A percentile compares a stretch with the other conserved stretches of the same genome.
Evolutionary conservation across 2,329 filamentous ascomycete genomes (phyloP).

Genomic region (Penicillium sp.): DNA sequence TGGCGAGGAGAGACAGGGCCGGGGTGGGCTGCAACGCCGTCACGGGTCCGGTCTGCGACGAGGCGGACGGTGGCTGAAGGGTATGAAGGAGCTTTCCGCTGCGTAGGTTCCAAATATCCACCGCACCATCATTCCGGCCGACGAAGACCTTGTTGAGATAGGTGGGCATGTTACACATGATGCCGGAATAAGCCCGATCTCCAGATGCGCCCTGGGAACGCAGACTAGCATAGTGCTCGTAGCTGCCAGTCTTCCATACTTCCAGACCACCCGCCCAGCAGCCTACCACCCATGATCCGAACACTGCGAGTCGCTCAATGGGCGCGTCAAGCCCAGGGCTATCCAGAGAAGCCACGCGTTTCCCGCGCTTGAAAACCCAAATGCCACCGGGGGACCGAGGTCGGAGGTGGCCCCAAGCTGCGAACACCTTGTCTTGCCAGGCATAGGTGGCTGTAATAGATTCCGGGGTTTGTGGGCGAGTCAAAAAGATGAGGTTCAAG

Average conservation of each 20-base stretch:
- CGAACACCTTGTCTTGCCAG: constrained; percentile 84
- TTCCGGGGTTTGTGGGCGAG: constrained; percentile 82
- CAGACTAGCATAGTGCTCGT: constrained; percentile 90
- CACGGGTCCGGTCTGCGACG: constrained; percentile 74
- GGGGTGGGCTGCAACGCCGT: constrained; percentile 84
- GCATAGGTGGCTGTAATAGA: constrained; percentile 83
- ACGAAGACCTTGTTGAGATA: constrained; percentile 96
- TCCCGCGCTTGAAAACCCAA: constrained; percentile 91
- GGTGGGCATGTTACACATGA: constrained; percentile 86
- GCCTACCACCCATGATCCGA: constrained; percentile 89
- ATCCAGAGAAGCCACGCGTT: constrained; percentile 75
- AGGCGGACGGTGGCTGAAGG: constrained; percentile 68
- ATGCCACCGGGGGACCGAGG: constrained; percentile 61
- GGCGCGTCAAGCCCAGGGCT: constrained; percentile 69
- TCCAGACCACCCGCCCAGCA: constrained; percentile 76
- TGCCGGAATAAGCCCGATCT: constrained; percentile 72
- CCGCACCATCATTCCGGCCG: constrained; percentile 80
- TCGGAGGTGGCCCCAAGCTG: constrained; percentile 76
- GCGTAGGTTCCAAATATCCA: constrained; percentile 97
- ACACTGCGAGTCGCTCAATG: constrained; percentile 75
- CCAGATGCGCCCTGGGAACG: constrained; percentile 59
- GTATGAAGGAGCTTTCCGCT: constrained; percentile 90
- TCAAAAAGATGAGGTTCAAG: constrained; percentile 91
- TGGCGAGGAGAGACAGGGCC: constrained; percentile 80
- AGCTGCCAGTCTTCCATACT: constrained; percentile 81